A percentile compares a stretch with the other conserved stretches of the same genome.
These are phyloP conservation scores for Cicer pinnatifidum DNA, from an alignment of 306 rosid species.

Conservation along the genomic window DNA sequence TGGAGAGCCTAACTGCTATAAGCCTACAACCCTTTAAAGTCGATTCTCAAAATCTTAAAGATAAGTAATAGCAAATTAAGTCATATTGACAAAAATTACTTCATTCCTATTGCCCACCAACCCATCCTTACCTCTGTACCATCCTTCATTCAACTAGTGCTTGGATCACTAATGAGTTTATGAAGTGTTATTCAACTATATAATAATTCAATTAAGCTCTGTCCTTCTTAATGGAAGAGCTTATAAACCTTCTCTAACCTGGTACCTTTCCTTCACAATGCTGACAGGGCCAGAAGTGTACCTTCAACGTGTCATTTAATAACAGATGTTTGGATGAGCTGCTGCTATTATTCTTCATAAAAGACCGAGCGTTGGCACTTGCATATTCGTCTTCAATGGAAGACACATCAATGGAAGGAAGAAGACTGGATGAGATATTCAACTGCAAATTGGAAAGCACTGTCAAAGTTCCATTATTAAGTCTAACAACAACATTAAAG, in stretches of 20 bases:
- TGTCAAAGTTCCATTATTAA: constrained; percentile 38
- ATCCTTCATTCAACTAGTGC: constrained; percentile 34
- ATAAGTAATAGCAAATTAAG: constrained; percentile 23
- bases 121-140: constrained; percentile 19
- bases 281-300: constrained; percentile 40
- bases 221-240: constrained; percentile 33
- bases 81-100: constrained; percentile 24
- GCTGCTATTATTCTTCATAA: constrained; percentile 49
- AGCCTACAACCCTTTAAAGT: constrained; percentile 24
- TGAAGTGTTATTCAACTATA: constrained; percentile 33
- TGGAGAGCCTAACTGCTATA: constrained; percentile 9
- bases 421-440: constrained; percentile 70
- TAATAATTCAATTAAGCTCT: neutral
- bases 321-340: constrained; percentile 53
- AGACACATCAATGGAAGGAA: constrained; percentile 66
- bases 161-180: constrained; percentile 29
- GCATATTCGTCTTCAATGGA: constrained; percentile 54
- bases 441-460: constrained; percentile 59
- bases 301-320: constrained; percentile 71
- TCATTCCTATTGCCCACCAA: constrained; percentile 31
- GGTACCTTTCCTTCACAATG: constrained; percentile 30
- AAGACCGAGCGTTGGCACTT: constrained; percentile 49
- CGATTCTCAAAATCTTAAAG: constrained; percentile 1
- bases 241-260: constrained; percentile 19
- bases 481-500: constrained; percentile 33